phyloP scores from a whole-genome alignment of 257 asterid genomes.

The Salvia miltiorrhiza region DNA sequence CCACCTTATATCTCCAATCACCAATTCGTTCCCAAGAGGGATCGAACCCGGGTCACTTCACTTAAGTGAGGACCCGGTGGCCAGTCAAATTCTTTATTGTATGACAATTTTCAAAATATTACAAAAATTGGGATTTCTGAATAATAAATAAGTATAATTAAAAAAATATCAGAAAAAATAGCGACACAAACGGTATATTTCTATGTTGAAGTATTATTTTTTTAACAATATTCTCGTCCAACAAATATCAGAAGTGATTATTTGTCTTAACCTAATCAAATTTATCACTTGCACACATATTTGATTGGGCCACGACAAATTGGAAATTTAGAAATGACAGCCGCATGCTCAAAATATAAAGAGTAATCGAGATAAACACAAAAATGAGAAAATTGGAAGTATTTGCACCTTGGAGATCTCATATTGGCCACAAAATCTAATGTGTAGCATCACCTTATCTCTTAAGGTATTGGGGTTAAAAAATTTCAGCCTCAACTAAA shows the following conservation, averaged over 20 bases:
- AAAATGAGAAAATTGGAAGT: neutral
- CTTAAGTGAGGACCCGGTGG: too few relatives aligned
- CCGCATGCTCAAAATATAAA: neutral
- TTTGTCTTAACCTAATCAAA: too few relatives aligned
- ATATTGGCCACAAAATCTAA: conserved; percentile 27
- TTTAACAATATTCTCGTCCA: neutral
- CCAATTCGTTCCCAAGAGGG: too few relatives aligned
- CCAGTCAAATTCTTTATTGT: too few relatives aligned
- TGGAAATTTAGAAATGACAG: neutral
- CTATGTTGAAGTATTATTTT: too few relatives aligned
- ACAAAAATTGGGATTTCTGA: too few relatives aligned
- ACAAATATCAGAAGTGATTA: neutral
- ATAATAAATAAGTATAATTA: too few relatives aligned
- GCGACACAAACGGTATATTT: too few relatives aligned
- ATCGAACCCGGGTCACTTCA: too few relatives aligned
- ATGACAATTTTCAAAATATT: too few relatives aligned
- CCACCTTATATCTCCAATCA: too few relatives aligned
- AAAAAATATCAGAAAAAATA: too few relatives aligned
- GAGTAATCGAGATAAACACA: neutral
- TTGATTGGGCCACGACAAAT: neutral
- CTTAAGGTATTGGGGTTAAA: conserved; percentile 4
- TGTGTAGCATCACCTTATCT: conserved; percentile 20
- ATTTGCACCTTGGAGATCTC: neutral
- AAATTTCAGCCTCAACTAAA: conserved; percentile 24
- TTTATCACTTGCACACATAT: neutral